phyloP scores from a whole-genome alignment of 2,329 filamentous ascomycete genomes.

The Penicillium thymicola region DNA sequence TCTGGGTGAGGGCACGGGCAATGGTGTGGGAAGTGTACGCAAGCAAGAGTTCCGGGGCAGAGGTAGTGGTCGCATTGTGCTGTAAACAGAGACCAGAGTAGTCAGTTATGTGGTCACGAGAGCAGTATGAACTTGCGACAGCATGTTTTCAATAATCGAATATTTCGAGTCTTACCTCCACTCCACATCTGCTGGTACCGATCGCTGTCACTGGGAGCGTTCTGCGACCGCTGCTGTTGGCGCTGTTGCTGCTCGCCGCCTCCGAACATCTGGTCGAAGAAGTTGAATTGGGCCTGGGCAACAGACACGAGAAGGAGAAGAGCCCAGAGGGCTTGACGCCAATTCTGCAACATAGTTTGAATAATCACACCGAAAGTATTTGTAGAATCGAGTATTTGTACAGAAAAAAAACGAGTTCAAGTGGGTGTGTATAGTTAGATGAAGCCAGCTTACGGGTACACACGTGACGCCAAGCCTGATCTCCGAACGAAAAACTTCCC shows the following conservation, averaged over 20 bases:
- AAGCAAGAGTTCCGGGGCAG: slow-evolving; percentile 89
- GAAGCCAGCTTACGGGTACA: slow-evolving; percentile 30
- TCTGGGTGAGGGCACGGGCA: slow-evolving; percentile 84
- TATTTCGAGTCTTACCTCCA: slow-evolving; percentile 50
- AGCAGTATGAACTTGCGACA: neutral
- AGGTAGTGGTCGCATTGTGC: slow-evolving; percentile 91
- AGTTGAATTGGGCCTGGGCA: slow-evolving; percentile 79
- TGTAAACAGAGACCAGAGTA: slow-evolving; percentile 35
- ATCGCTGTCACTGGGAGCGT: slow-evolving; percentile 77
- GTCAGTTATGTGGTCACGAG: slow-evolving; percentile 12
- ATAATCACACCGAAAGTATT: neutral
- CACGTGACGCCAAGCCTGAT: slow-evolving; percentile 31
- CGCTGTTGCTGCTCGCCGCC: slow-evolving; percentile 56
- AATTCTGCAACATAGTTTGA: slow-evolving; percentile 27
- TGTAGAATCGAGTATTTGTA: neutral
- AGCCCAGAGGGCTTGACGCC: slow-evolving; percentile 31
- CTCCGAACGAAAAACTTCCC: slow-evolving; percentile 30
- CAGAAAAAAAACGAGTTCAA: neutral
- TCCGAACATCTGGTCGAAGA: slow-evolving; percentile 97
- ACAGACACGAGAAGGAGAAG: slow-evolving; percentile 59
- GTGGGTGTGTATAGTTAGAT: slow-evolving; percentile 11
- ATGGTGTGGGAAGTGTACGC: slow-evolving; percentile 94
- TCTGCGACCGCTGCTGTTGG: slow-evolving; percentile 60
- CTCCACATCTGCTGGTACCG: slow-evolving; percentile 74
- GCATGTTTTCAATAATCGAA: neutral